Conservation (phyloP, 1,284 basidiomycete species). For the Vanrija pseudolonga region DNA sequence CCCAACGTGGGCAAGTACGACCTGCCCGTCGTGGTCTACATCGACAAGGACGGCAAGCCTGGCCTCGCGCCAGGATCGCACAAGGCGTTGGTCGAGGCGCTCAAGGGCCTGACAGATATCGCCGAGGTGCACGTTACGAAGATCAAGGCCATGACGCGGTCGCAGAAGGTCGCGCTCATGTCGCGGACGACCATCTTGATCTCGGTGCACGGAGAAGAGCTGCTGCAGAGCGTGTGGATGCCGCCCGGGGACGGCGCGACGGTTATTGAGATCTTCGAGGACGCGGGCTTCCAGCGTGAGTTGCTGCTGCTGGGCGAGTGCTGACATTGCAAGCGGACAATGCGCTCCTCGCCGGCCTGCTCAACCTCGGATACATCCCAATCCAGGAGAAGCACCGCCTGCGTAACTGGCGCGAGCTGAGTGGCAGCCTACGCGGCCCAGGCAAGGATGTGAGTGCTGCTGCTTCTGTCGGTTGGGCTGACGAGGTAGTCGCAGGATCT, state of each 20-base stretch:
- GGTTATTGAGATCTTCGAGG: constrained; percentile 30
- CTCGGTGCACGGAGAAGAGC: constrained; percentile 31
- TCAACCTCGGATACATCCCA: constrained; percentile 33
- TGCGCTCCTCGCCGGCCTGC: constrained; percentile 26
- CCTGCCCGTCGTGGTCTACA: constrained; percentile 42
- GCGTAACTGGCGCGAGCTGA: constrained; percentile 14
- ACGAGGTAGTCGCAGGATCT: constrained; percentile 2
- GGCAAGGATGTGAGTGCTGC: not conserved
- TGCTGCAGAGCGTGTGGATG: constrained; percentile 38
- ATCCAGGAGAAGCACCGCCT: constrained; percentile 26
- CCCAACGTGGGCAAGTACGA: constrained; percentile 11
- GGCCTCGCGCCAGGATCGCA: constrained; percentile 23
- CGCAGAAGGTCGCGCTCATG: constrained; percentile 33
- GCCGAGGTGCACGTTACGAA: constrained; percentile 44
- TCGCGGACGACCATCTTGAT: constrained; percentile 37
- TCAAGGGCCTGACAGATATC: constrained; percentile 30
- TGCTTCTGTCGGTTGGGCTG: too few species aligned
- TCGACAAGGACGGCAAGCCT: constrained; percentile 24
- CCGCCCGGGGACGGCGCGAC: constrained; percentile 18
- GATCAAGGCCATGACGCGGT: constrained; percentile 28
- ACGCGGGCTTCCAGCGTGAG: constrained; percentile 30
- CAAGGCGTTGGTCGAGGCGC: constrained; percentile 27
- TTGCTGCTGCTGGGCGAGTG: not conserved
- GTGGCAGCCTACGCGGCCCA: constrained; percentile 14
- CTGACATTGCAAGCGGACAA: constrained; percentile 25